phyloP scores from a whole-genome alignment of 2,329 filamentous ascomycete genomes.

The Pseudogymnoascus sp. region DNA sequence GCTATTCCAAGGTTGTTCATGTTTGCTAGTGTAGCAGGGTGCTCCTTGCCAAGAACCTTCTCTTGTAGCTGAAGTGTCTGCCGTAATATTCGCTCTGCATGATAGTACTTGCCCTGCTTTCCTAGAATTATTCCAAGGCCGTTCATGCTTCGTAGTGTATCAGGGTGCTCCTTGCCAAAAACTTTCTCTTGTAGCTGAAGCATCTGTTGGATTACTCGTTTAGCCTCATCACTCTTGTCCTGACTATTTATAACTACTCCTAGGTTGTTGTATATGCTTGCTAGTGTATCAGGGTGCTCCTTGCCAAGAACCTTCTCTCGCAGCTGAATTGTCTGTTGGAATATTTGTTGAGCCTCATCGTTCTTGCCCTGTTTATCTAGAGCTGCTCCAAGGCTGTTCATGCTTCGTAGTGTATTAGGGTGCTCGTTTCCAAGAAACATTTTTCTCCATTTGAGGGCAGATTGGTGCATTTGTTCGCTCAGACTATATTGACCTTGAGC shows the following conservation, averaged over 20 bases:
- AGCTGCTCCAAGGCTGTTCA: conserved; percentile 17
- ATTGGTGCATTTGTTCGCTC: neutral
- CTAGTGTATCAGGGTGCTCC: conserved; percentile 11
- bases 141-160: conserved; percentile 22
- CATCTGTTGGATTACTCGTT: neutral
- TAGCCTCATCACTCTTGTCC: conserved; percentile 8
- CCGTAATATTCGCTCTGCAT: neutral
- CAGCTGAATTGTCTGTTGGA: neutral
- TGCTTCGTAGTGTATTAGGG: conserved; percentile 21
- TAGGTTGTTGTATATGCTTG: conserved; percentile 13
- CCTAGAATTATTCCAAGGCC: conserved; percentile 13
- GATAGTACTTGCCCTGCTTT: neutral
- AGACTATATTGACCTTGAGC: neutral
- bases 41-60: neutral
- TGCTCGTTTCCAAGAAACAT: conserved; percentile 19
- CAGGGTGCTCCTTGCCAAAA: conserved; percentile 18
- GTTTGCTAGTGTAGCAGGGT: conserved; percentile 11
- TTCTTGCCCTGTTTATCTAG: conserved; percentile 11
- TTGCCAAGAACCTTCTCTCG: neutral
- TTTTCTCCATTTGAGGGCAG: conserved; percentile 9
- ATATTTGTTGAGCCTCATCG: neutral
- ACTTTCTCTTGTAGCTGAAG: conserved; percentile 14
- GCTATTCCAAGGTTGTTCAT: conserved; percentile 12
- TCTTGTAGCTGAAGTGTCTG: neutral
- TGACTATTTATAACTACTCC: neutral